Evolutionary conservation across 108 stramenopile species (phyloP).

Genomic region (Cyclotella sp.): DNA sequence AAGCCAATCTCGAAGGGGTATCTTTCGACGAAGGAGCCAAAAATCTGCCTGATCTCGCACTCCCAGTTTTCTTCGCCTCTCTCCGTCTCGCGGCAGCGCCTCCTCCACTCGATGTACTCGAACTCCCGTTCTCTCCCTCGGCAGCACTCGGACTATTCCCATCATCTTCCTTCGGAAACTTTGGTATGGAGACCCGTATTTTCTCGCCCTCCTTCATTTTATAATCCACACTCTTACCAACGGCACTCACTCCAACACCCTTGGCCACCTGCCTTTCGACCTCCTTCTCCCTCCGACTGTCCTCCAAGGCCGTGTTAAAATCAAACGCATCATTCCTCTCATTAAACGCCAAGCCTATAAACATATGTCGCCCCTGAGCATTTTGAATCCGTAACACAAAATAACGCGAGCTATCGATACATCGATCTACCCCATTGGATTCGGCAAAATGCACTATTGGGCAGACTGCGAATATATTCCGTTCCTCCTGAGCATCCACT

Average conservation of each 20-base stretch:
- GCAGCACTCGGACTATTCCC: conserved; percentile 22
- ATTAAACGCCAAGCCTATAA: conserved; percentile 97
- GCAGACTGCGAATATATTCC: conserved; percentile 89
- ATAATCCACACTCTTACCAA: conserved; percentile 6
- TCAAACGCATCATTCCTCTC: conserved; percentile 98
- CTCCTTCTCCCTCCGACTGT: conserved; percentile 81
- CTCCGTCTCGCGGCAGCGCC: conserved; percentile 15
- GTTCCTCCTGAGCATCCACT: conserved; percentile 64
- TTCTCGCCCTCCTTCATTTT: conserved; percentile 82
- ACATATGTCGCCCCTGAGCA: conserved; percentile 93
- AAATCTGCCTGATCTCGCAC: conserved; percentile 47
- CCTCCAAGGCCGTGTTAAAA: conserved; percentile 95
- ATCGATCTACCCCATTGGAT: conserved; percentile 84
- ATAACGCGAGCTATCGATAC: conserved; percentile 89
- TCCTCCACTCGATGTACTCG: background rate
- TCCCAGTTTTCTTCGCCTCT: conserved; percentile 10
- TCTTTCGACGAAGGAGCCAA: conserved; percentile 79
- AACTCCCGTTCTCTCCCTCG: background rate
- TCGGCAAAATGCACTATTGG: conserved; percentile 57
- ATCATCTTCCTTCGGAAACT: conserved; percentile 16
- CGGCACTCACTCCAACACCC: conserved; percentile 70
- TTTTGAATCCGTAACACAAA: conserved; percentile 95
- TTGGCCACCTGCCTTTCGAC: conserved; percentile 62
- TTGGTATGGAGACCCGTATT: conserved; percentile 73
- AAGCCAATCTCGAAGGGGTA: conserved; percentile 63